Evolutionary conservation across 495 filamentous ascomycete species (phyloP), one percentile per base, ranked within the genome.

Genomic region (Neurospora sp.): DNA sequence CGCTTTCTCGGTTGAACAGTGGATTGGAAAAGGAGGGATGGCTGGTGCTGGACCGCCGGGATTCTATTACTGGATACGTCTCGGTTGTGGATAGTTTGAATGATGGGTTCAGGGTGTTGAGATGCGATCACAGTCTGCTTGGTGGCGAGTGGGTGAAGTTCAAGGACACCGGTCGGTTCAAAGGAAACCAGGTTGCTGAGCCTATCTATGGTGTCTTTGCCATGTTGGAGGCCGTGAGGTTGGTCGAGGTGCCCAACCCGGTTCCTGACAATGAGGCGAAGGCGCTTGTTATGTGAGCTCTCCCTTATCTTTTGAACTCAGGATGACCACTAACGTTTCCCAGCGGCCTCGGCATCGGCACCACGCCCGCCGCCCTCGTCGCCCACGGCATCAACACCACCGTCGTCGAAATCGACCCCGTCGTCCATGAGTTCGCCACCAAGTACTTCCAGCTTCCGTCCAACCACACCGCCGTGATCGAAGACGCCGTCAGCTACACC

Each of bases 191-290:
- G 40, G 84, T 91, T 22, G 88, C 88, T 31, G 96, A 99, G 79
- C 93, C 96, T 0, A 92, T 99, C 68, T 99, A 98, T 75, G 91
- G 93, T 0, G 89, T 98, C 18, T 99, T 99, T 80, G 88, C 91
- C 22, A 96, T 94, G 86, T 87, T 99, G 37, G 96, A 98, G 79
- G 93, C 95, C 5, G 92, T 98, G 9, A 87, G 96, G 39, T 85
- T 99, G 35, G 85, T 97, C 41, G 86, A 93, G 75, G 83, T 84
- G 4, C 84, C 87, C 5, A 76, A 84, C 73, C 80, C 86, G 22
- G 83, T 81, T 18, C 80, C 85, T 10, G 91, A 94, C 74, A 79
- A 82, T n/a, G 79, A 91, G 42, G 91, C 93, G 39, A 91, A 88
- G 71, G 96, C 96, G 3, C 85, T 99, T 3, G 91, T 97, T 66